Percentiles rank a stretch among this genome's conserved stretches.
These are phyloP conservation scores for Erysimum pusillum DNA, from an alignment of 441 rosid species.

Conservation along the genomic window DNA sequence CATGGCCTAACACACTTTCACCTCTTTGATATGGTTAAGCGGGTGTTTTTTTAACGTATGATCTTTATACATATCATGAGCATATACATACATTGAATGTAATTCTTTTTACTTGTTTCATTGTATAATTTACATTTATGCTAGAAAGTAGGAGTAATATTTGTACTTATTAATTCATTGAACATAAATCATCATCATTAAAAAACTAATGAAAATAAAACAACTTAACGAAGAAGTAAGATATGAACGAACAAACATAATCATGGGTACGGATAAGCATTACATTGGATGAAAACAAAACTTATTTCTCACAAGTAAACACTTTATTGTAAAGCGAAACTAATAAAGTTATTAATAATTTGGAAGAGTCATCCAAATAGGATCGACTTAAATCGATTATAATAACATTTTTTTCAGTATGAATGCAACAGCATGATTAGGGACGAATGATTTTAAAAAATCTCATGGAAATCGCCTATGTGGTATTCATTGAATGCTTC, in stretches of 20 bases:
- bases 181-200: not conserved
- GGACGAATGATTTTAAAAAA: not conserved
- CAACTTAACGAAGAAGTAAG: constrained; percentile 24
- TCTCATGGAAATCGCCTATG: not conserved
- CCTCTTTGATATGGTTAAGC: not conserved
- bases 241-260: not conserved
- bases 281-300: constrained; percentile 9
- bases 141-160: not conserved
- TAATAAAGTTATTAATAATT: not conserved
- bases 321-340: constrained; percentile 14
- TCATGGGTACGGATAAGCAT: constrained; percentile 30
- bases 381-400: constrained; percentile 8
- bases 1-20: not conserved
- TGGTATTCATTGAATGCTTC: not conserved
- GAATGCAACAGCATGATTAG: not conserved
- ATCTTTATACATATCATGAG: not conserved
- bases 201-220: not conserved
- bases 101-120: not conserved
- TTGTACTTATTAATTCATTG: not conserved
- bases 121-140: not conserved
- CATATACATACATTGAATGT: not conserved
- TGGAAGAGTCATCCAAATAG: constrained; percentile 1
- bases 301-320: not conserved
- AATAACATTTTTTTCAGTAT: not conserved
- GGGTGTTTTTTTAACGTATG: not conserved